phyloP scores from a whole-genome alignment of 495 filamentous ascomycete genomes.

The Hypomontagnella submonticulosa region DNA sequence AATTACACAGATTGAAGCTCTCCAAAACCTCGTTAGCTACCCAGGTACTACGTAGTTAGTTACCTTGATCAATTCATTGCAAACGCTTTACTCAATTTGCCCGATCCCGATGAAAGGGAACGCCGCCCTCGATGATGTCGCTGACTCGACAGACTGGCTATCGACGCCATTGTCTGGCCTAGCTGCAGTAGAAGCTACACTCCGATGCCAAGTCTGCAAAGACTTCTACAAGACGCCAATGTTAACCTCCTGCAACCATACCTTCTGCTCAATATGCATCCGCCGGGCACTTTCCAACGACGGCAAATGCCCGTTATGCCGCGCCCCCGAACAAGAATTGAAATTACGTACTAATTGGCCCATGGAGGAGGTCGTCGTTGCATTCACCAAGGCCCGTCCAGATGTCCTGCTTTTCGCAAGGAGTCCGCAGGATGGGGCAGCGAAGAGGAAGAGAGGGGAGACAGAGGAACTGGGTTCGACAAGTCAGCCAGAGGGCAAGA shows the following conservation, averaged over 20 bases:
- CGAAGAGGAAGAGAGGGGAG: slow-evolving; percentile 65
- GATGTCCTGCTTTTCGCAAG: slow-evolving; percentile 70
- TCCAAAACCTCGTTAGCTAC: not conserved
- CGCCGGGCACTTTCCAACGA: slow-evolving; percentile 82
- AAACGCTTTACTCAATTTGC: too few relatives aligned
- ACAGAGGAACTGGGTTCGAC: slow-evolving; percentile 36
- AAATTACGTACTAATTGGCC: slow-evolving; percentile 86
- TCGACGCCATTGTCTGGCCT: slow-evolving; percentile 78
- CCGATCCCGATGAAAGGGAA: slow-evolving; percentile 31
- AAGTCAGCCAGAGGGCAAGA: slow-evolving; percentile 51
- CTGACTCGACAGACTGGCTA: slow-evolving; percentile 95
- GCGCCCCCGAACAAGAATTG: slow-evolving; percentile 78
- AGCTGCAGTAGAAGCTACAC: slow-evolving; percentile 79
- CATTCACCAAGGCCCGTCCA: slow-evolving; percentile 73
- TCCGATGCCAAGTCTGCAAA: slow-evolving; percentile 97
- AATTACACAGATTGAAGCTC: too few relatives aligned
- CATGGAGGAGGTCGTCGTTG: slow-evolving; percentile 84
- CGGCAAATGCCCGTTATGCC: slow-evolving; percentile 87
- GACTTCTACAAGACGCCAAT: slow-evolving; percentile 95
- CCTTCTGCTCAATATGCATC: slow-evolving; percentile 96
- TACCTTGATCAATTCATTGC: too few relatives aligned
- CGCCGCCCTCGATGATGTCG: slow-evolving; percentile 63
- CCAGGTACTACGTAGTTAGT: too few relatives aligned
- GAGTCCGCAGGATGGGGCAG: slow-evolving; percentile 46
- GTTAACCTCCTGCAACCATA: slow-evolving; percentile 93